Evolutionary conservation across 805 yeast genomes (phyloP).

Genomic region (Sugiyamaella boreocaroliniensis): DNA sequence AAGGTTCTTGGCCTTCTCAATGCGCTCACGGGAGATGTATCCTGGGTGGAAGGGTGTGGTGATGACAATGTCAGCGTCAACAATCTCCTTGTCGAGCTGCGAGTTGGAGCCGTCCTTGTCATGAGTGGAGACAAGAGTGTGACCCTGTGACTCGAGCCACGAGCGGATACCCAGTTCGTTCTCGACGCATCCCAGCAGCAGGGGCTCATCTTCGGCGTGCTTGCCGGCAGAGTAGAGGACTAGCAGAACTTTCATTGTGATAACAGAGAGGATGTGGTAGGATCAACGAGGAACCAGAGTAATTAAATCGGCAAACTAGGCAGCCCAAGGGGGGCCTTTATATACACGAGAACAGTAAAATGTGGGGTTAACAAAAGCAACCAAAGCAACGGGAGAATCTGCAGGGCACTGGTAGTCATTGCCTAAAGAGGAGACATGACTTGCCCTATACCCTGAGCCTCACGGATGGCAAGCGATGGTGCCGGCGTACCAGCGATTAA

Average conservation of each 20-base stretch:
- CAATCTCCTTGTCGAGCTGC: slow-evolving; percentile 55
- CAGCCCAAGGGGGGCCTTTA: too few relatives aligned
- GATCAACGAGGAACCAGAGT: too few relatives aligned
- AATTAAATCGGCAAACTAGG: too few relatives aligned
- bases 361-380: neutral
- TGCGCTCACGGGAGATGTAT: slow-evolving; percentile 59
- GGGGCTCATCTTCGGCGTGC: slow-evolving; percentile 55
- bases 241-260: slow-evolving; percentile 41
- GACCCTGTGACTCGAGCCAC: slow-evolving; percentile 62
- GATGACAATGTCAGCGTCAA: slow-evolving; percentile 69
- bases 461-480: neutral
- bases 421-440: neutral
- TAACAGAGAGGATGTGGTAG: neutral
- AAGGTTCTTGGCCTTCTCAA: slow-evolving; percentile 60
- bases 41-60: slow-evolving; percentile 83
- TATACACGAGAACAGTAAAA: neutral
- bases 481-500: neutral
- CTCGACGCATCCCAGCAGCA: slow-evolving; percentile 63
- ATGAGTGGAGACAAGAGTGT: slow-evolving; percentile 56
- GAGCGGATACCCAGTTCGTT: slow-evolving; percentile 66
- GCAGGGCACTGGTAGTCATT: neutral
- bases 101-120: slow-evolving; percentile 61
- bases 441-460: neutral
- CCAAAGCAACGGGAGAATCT: neutral
- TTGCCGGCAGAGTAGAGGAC: slow-evolving; percentile 53